Base-by-base conservation (phyloP, 2,329 filamentous ascomycete genomes). In the Coleophoma crateriformis region DNA sequence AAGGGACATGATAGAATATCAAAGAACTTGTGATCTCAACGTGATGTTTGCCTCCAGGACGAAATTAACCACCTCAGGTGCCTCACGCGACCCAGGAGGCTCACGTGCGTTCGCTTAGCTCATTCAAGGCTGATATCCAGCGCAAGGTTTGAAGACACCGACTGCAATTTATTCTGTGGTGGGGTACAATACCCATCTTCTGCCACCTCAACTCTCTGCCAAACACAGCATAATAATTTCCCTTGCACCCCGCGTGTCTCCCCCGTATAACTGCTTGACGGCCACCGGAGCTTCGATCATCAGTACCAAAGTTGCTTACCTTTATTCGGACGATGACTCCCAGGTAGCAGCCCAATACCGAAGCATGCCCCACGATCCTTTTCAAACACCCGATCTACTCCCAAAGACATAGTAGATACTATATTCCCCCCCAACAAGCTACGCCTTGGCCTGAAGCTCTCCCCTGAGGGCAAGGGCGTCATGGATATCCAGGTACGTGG, bases 401-500 rank as follows among this genome's bases (percentile, higher is more conserved):
- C 54, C 42, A 55, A 33, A 47, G 43, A 41, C 54, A 58, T 58
- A 61, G 55, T 54, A 58, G 32, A 52, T n/a, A 49, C 34, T 33
- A 17, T 45, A 46, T 45, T 45, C 35, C 34, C 41, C 8, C 20
- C 19, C 39, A 35, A 42, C 43, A 33, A 41, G 33, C 39, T 42
- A 35, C 35, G 15, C 42, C 51, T 44, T 39, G 34, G 43, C 37
- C 46, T 53, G n/a, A 46, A 51, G 48, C 33, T 48, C 41, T 44
- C 41, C 15, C 15, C 22, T 40, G 38, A 47, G 48, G 44, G 32
- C 44, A 46, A 53, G 48, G 51, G 43, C 50, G 55, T 56, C 54
- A 65, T 65, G 62, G 62, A 65, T 51, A 50, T 52, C 48, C 61
- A 65, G 55, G 62, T 64, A 60, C 54, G 56, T 57, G 27, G 27